These are phyloP conservation scores for Nannizziopsis arthrosporioides DNA, from an alignment of 2,329 filamentous ascomycete species.

Conservation along the genomic window DNA sequence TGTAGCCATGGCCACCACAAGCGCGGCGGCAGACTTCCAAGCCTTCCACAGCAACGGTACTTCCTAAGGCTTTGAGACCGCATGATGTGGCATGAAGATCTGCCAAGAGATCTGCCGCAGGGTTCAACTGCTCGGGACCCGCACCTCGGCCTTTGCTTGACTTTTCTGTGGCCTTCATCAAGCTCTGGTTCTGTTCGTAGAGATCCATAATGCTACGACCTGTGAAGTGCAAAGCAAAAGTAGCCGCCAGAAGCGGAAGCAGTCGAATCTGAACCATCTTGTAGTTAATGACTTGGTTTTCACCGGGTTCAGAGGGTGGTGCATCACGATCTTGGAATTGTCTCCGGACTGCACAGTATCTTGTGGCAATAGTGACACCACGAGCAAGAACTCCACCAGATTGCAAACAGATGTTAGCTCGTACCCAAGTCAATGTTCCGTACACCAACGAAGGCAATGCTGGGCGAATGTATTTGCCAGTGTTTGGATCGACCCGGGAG, in stretches of 20 bases:
- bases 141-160: conserved; percentile 42
- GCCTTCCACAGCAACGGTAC: conserved; percentile 60
- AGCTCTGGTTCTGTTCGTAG: conserved; percentile 60
- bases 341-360: conserved; percentile 61
- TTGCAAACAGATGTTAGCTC: conserved; percentile 61
- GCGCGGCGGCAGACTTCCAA: conserved; percentile 63
- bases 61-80: conserved; percentile 61
- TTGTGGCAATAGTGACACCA: conserved; percentile 65
- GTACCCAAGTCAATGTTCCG: conserved; percentile 64
- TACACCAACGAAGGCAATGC: conserved; percentile 58
- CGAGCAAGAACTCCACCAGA: conserved; percentile 60
- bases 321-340: conserved; percentile 68
- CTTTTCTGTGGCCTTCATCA: conserved; percentile 41
- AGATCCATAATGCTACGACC: conserved; percentile 63
- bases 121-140: conserved; percentile 55
- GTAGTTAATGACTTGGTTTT: conserved; percentile 69
- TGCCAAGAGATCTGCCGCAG: conserved; percentile 56
- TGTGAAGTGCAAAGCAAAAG: conserved; percentile 69
- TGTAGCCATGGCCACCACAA: conserved; percentile 63
- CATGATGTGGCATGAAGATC: conserved; percentile 68
- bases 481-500: conserved; percentile 55
- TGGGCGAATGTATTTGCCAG: conserved; percentile 56
- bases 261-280: conserved; percentile 68
- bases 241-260: conserved; percentile 59
- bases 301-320: conserved; percentile 44